Evolutionary conservation across 1,139 yeast species (phyloP), one percentile per base, ranked within the genome.

Genomic region (Candida tropicalis): DNA sequence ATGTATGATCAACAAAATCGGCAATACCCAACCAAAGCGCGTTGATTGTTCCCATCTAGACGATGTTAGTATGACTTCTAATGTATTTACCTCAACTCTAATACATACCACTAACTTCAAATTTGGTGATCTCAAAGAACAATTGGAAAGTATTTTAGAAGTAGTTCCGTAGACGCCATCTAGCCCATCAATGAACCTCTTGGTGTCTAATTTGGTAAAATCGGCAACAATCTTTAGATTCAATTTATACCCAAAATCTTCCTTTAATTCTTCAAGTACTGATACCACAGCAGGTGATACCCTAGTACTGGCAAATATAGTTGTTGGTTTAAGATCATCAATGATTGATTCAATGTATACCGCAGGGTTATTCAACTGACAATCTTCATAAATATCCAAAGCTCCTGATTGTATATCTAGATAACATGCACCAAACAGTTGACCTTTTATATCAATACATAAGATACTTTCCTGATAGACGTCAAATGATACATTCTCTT

Each of bases 361-460:
- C 8, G 32, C 24, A 20, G 48, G 47, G 34, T 36, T 37, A 12
- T 36, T 32, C 18, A 44, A 27, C 24, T 43, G 46, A 38, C 40
- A 42, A 41, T 50, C 53, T 23, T 50, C 52, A 38, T 38, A 44
- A 6, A 48, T 40, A 9, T 28, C 37, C 3, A 48, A 28, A 3
- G 17, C 38, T 27, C 35, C 28, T 18, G 29, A 22, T 9, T 35
- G 37, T 8, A 47, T 9, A 35, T 46, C 33, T 15, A 48, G 37
- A 28, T 51, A 46, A 11, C 43, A 40, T 1, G 49, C 51, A 5
- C 50, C 53, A 15, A 47, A 34, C 5, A 16, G 29, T 1, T 38
- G 39, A 2, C 45, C 28, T 23, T 43, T 38, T 12, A 39, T 23
- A 38, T 50, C 52, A 4, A 48, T 17, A 8, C 48, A 42, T 18